Evolutionary conservation across 225 moss, liverwort and hornwort species (phyloP).

Genomic region (Straminergon stramineum): DNA sequence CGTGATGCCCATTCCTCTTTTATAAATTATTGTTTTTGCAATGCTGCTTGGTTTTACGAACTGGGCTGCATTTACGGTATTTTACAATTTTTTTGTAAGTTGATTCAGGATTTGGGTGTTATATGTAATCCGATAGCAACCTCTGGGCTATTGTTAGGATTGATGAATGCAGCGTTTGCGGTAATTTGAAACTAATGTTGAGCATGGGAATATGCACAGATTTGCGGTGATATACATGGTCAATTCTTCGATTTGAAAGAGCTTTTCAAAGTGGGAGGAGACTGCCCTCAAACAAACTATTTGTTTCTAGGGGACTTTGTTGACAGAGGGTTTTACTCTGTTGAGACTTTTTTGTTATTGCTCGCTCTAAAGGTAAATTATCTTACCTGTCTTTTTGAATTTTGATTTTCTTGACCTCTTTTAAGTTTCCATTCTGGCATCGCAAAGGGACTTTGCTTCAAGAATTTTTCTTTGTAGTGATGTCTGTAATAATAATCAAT

Average conservation of each 20-base stretch:
- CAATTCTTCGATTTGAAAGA: conserved; percentile 99
- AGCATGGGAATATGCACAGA: conserved; percentile 33
- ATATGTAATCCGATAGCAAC: background rate
- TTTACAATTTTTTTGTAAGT: background rate
- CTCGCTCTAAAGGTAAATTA: conserved; percentile 84
- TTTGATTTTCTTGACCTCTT: background rate
- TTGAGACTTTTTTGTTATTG: conserved; percentile 91
- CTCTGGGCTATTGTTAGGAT: background rate
- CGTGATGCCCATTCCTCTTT: background rate
- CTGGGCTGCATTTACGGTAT: background rate
- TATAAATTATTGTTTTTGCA: background rate
- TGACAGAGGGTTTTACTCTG: conserved; percentile 97
- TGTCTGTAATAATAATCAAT: background rate
- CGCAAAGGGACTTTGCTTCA: background rate
- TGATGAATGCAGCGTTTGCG: background rate
- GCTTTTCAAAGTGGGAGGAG: conserved; percentile 98
- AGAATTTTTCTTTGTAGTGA: background rate
- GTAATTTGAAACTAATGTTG: background rate
- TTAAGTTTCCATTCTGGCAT: background rate
- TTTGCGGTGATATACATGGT: conserved; percentile 98
- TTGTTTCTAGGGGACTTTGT: conserved; percentile 97
- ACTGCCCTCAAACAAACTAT: conserved; percentile 99
- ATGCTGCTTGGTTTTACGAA: background rate
- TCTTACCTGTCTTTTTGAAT: background rate
- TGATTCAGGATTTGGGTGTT: background rate